phyloP scores from a whole-genome alignment of 306 rosid species.

The Oxytropis ochrocephala region DNA sequence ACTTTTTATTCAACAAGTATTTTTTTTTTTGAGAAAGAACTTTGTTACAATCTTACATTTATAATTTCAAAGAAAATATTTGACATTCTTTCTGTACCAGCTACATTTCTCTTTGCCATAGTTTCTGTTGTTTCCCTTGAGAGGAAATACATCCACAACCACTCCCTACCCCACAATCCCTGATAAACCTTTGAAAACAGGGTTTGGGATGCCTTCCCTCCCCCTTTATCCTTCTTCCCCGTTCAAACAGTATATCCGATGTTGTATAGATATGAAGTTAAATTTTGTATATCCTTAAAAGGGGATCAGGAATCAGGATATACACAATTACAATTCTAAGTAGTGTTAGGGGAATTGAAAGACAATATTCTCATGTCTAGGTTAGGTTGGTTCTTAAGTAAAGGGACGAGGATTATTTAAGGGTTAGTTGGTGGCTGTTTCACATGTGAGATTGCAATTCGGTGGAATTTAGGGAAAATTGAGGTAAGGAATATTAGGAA shows the following conservation, averaged over 20 bases:
- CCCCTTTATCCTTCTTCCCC: background rate
- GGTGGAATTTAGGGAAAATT: background rate
- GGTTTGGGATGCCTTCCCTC: background rate
- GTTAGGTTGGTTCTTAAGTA: background rate
- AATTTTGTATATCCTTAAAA: too few species aligned
- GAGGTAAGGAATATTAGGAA: background rate
- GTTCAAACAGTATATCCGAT: too few species aligned
- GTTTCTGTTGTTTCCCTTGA: background rate
- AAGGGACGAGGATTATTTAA: background rate
- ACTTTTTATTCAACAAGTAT: background rate
- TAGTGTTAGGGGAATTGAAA: background rate
- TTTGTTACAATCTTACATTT: background rate
- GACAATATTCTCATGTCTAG: background rate
- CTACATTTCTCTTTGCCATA: background rate
- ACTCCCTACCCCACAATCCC: background rate
- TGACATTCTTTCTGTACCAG: background rate
- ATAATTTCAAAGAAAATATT: background rate
- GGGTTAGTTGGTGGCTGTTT: background rate
- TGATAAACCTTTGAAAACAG: background rate
- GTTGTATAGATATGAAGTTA: too few species aligned
- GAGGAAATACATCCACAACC: background rate
- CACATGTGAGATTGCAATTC: background rate
- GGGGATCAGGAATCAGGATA: background rate
- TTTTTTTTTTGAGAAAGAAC: background rate
- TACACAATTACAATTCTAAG: background rate